phyloP scores from a whole-genome alignment of 2,329 filamentous ascomycete species.

The Beauveria bassiana region DNA sequence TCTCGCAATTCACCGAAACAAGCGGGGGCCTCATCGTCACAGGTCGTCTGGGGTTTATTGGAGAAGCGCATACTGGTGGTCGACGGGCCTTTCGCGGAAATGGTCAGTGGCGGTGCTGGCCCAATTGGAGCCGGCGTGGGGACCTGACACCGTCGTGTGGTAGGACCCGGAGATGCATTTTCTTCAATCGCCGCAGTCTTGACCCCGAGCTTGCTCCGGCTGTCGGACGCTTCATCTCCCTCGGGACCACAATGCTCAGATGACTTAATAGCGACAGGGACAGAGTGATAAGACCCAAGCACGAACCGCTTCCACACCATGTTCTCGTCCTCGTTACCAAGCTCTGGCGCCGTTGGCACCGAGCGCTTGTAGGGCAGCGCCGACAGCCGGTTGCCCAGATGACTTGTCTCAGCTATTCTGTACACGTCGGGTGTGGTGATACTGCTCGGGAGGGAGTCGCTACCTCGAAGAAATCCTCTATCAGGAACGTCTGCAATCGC shows the following conservation, averaged over 20 bases:
- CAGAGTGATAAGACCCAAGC: neutral
- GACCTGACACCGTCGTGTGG: neutral
- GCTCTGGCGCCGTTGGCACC: neutral
- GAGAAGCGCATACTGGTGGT: neutral
- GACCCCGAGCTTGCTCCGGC: neutral
- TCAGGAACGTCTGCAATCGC: neutral
- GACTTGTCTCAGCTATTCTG: neutral
- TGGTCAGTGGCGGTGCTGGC: conserved; percentile 1
- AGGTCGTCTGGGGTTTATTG: neutral
- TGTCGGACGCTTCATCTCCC: neutral
- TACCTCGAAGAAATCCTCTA: neutral
- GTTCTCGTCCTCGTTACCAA: neutral
- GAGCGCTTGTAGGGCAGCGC: neutral
- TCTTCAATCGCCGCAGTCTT: neutral
- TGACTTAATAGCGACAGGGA: neutral
- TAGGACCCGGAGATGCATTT: neutral
- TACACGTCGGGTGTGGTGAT: neutral
- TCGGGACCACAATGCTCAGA: neutral
- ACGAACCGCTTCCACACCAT: conserved; percentile 5
- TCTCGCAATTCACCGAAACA: neutral
- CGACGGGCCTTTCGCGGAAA: conserved; percentile 1
- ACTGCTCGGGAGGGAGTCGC: neutral
- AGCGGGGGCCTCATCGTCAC: neutral
- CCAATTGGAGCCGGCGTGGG: conserved; percentile 4
- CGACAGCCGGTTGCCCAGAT: neutral